phyloP scores from a whole-genome alignment of 2,329 filamentous ascomycete species.

The Fusarium veterinarium region DNA sequence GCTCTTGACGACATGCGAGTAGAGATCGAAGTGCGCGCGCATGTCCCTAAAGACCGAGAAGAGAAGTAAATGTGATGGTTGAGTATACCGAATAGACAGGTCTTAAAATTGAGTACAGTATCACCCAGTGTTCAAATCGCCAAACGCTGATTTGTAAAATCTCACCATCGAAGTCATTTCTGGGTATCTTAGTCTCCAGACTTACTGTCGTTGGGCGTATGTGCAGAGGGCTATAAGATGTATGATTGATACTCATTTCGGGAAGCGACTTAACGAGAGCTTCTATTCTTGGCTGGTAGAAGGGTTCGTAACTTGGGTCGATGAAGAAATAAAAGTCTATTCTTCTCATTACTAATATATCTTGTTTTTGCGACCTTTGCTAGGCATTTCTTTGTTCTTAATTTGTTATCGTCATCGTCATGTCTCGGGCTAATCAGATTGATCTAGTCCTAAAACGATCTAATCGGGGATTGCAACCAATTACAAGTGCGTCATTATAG shows the following conservation, averaged over 20 bases:
- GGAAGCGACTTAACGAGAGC: fast-evolving
- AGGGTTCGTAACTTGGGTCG: fast-evolving
- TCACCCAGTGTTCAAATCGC: background rate
- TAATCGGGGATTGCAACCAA: background rate
- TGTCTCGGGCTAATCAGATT: fast-evolving
- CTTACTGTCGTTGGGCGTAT: too few species aligned
- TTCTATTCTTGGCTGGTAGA: fast-evolving
- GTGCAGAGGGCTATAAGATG: background rate
- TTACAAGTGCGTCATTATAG: background rate
- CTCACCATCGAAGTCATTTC: background rate
- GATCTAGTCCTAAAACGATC: background rate
- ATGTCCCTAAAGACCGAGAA: background rate
- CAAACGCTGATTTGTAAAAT: background rate
- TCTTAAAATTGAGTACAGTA: fast-evolving
- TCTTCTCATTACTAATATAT: background rate
- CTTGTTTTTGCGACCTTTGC: background rate
- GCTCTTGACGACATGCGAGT: background rate
- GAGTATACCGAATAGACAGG: fast-evolving
- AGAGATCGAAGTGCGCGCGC: background rate
- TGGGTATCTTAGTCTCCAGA: background rate
- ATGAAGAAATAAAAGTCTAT: background rate
- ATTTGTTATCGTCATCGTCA: background rate
- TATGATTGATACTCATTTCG: background rate
- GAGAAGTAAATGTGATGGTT: background rate
- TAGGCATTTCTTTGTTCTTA: fast-evolving